These are phyloP conservation scores for Phaffomyces opuntiae DNA, from an alignment of 805 yeast genomes.

Conservation along the genomic window DNA sequence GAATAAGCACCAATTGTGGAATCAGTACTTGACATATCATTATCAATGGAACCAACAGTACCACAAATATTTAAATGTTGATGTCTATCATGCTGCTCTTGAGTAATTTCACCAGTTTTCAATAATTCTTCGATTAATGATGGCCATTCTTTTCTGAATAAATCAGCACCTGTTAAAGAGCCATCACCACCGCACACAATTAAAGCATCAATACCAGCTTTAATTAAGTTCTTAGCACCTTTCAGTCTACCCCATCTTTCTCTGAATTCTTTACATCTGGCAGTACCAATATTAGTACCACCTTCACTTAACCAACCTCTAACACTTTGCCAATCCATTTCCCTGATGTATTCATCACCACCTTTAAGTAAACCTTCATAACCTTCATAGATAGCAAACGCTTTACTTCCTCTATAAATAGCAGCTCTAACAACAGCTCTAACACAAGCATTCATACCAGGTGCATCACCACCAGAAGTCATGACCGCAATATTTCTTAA, in stretches of 20 bases:
- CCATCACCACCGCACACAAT: slow-evolving; percentile 85
- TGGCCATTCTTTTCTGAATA: slow-evolving; percentile 75
- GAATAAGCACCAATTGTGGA: slow-evolving; percentile 79
- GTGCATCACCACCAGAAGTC: slow-evolving; percentile 99
- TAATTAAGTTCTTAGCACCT: slow-evolving; percentile 61
- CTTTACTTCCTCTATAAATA: slow-evolving; percentile 78
- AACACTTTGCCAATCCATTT: slow-evolving; percentile 69
- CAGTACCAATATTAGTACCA: slow-evolving; percentile 77
- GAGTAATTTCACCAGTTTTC: slow-evolving; percentile 36
- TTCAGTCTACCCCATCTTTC: slow-evolving; percentile 58
- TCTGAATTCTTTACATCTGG: slow-evolving; percentile 61
- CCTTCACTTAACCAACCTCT: slow-evolving; percentile 65
- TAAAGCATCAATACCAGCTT: slow-evolving; percentile 68
- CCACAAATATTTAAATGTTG: slow-evolving; percentile 64
- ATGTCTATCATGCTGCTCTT: slow-evolving; percentile 39
- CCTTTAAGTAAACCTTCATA: slow-evolving; percentile 90
- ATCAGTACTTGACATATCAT: slow-evolving; percentile 80
- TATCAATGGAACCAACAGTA: slow-evolving; percentile 76
- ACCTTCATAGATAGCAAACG: slow-evolving; percentile 88
- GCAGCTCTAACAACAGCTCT: slow-evolving; percentile 93
- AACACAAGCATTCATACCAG: slow-evolving; percentile 95
- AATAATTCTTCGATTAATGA: slow-evolving; percentile 54
- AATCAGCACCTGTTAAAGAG: slow-evolving; percentile 74
- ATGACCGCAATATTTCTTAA: slow-evolving; percentile 74
- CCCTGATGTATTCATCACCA: slow-evolving; percentile 52